Evolutionary conservation across 139 green algal genomes (phyloP), one percentile per base, ranked within the genome.

Genomic region (Chlorella vulgaris): DNA sequence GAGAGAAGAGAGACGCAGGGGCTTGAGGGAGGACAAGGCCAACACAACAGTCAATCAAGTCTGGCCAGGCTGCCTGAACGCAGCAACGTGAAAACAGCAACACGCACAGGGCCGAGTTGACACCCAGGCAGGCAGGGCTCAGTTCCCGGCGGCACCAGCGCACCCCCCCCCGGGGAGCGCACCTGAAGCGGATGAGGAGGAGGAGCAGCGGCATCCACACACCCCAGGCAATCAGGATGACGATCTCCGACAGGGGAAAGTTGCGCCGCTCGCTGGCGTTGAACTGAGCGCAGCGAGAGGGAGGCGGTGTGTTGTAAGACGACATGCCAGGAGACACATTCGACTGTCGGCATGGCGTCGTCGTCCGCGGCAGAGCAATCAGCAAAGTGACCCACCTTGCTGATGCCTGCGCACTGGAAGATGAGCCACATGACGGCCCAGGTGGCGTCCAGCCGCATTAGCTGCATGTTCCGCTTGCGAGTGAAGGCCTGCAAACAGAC

Each of bases 181-280:
- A 69, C 73, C 73, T 79, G 73, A 15, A 60, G 29, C 53, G 53
- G n/a, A 79, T 68, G 35, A 79, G 53, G 4, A 53, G n/a, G 18
- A 79, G 53, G 33, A 68, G 73, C 35, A 79, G 73, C 24, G 73
- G 73, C 29, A 38, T 35, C 73, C 73, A 79, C 26, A 53, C 50
- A 3, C 13, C 39, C 53, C 58, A 79, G 26, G 53, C 28, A 1
- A 3, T 18, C 10, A 79, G 62, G 73, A 39, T 28, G 7, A 29
- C 51, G 0, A 42, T 35, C 36, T 79, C 73, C 1, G 7, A 7
- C 73, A 51, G 40, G 2, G 73, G 58, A 15, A 65, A 65, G 18
- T n/a, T 15, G 10, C 28, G 73, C 53, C 35, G 61, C 35, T 69
- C 36, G 4, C 26, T 38, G 2, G 29, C 47, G 33, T 10, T 1